Percentiles rank a stretch among this genome's conserved stretches.
These are phyloP conservation scores for Margaritispora aquatica DNA, from an alignment of 495 filamentous ascomycete genomes.

Conservation along the genomic window DNA sequence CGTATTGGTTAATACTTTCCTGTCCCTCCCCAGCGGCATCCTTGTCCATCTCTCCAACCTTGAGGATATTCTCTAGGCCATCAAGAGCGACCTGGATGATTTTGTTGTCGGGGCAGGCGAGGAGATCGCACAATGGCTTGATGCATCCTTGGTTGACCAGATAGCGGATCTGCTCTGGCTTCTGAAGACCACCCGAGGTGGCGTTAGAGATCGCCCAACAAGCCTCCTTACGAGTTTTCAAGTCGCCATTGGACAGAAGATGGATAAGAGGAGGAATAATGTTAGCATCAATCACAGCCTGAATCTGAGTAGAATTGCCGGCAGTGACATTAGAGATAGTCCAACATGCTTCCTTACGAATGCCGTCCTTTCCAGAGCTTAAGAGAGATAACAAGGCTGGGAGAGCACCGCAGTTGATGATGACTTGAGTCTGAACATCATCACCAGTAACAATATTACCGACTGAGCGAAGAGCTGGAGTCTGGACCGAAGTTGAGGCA, in stretches of 20 bases:
- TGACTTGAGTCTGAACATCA: slow-evolving; percentile 97
- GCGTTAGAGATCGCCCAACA: slow-evolving; percentile 99
- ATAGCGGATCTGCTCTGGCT: slow-evolving; percentile 97
- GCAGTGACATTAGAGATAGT: slow-evolving; percentile 99
- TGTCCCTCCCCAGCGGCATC: slow-evolving; percentile 67
- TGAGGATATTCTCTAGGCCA: slow-evolving; percentile 97
- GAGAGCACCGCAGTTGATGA: slow-evolving; percentile 96
- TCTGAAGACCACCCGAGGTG: slow-evolving; percentile 94
- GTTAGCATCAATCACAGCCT: slow-evolving; percentile 92
- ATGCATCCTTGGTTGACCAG: slow-evolving; percentile 91
- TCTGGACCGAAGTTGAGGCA: slow-evolving; percentile 98
- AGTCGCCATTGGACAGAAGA: slow-evolving; percentile 89
- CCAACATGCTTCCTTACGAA: slow-evolving; percentile 99
- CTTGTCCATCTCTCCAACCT: slow-evolving; percentile 99
- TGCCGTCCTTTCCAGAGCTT: slow-evolving; percentile 95
- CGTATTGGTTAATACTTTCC: slow-evolving; percentile 88
- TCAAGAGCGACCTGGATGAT: slow-evolving; percentile 99
- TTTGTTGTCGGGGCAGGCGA: slow-evolving; percentile 98
- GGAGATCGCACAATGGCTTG: slow-evolving; percentile 93
- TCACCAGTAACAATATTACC: slow-evolving; percentile 99
- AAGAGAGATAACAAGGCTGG: slow-evolving; percentile 87
- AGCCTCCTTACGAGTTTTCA: slow-evolving; percentile 99
- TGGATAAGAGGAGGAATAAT: slow-evolving; percentile 96
- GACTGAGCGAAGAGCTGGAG: slow-evolving; percentile 91
- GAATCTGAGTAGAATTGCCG: slow-evolving; percentile 96